Evolutionary conservation across 805 yeast genomes (phyloP).

Genomic region (Myxozyma melibiosi): DNA sequence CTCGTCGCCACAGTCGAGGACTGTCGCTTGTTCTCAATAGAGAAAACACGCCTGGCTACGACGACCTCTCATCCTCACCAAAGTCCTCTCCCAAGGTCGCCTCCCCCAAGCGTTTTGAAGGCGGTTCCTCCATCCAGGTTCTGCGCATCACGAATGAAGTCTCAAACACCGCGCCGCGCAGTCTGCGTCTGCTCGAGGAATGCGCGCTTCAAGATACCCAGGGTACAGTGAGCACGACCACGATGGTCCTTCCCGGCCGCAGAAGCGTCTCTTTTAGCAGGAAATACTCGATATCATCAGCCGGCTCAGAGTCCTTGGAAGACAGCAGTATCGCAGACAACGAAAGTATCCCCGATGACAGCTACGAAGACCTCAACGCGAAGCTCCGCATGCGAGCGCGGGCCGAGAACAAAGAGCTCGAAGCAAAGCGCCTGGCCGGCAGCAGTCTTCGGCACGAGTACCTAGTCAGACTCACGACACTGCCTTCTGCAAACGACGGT

Average conservation of each 20-base stretch:
- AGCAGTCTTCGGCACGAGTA: not conserved
- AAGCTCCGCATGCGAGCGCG: slow-evolving; percentile 6
- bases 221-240: not conserved
- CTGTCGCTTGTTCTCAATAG: slow-evolving; percentile 2
- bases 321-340: not conserved
- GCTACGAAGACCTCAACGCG: not conserved
- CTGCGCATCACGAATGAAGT: not conserved
- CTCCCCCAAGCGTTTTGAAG: slow-evolving; percentile 7
- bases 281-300: not conserved
- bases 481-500: not conserved
- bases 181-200: not conserved
- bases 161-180: not conserved
- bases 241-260: not conserved
- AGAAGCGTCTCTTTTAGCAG: not conserved
- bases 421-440: not conserved
- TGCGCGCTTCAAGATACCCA: not conserved
- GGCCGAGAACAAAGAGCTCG: not conserved
- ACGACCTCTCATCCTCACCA: not conserved
- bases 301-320: not conserved
- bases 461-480: not conserved
- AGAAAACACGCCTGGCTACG: not conserved
- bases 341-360: not conserved
- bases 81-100: slow-evolving; percentile 6
- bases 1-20: slow-evolving; percentile 9
- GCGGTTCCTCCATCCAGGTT: slow-evolving; percentile 8